A percentile compares a stretch with the other conserved stretches of the same genome.
phyloP scores from a whole-genome alignment of 2,329 filamentous ascomycete species.

The Tolypocladium capitatum region DNA sequence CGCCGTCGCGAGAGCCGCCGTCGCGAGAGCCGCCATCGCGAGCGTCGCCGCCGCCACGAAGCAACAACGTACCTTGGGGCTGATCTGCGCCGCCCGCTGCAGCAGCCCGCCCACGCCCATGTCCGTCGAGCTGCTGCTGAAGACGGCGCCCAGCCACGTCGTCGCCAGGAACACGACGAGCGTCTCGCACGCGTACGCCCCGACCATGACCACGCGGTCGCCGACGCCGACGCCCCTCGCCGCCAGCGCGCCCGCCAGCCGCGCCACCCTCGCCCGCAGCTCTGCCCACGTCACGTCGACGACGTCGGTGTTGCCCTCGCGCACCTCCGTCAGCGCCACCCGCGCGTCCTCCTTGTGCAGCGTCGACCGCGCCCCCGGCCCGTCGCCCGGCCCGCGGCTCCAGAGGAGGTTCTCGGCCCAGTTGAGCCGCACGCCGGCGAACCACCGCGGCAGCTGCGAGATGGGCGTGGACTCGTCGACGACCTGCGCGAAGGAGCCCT shows the following conservation, averaged over 20 bases:
- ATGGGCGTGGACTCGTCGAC: slow-evolving; percentile 61
- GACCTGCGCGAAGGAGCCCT: slow-evolving; percentile 42
- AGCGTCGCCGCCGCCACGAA: too few relatives aligned
- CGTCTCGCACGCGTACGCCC: slow-evolving; percentile 63
- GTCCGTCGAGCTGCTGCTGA: slow-evolving; percentile 66
- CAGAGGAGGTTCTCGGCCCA: slow-evolving; percentile 73
- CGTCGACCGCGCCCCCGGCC: slow-evolving; percentile 33
- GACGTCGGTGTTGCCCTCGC: slow-evolving; percentile 48
- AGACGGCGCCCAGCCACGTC: slow-evolving; percentile 58
- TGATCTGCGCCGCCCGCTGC: slow-evolving; percentile 61
- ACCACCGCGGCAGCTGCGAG: slow-evolving; percentile 63
- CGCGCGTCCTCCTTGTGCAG: slow-evolving; percentile 56
- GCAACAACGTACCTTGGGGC: slow-evolving; percentile 43
- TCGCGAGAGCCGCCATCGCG: too few relatives aligned
- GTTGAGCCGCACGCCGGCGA: slow-evolving; percentile 59
- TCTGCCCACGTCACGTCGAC: slow-evolving; percentile 53
- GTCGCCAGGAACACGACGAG: slow-evolving; percentile 57
- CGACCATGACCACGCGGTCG: slow-evolving; percentile 64
- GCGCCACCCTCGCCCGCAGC: slow-evolving; percentile 44
- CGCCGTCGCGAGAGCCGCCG: too few relatives aligned
- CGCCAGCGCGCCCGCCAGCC: slow-evolving; percentile 53
- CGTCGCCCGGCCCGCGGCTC: slow-evolving; percentile 27
- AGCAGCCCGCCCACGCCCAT: slow-evolving; percentile 71
- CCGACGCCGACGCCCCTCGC: slow-evolving; percentile 53
- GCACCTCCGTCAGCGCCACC: slow-evolving; percentile 58